Conservation (phyloP, 768 basidiomycete genomes). For the Leccinellum luteum region DNA sequence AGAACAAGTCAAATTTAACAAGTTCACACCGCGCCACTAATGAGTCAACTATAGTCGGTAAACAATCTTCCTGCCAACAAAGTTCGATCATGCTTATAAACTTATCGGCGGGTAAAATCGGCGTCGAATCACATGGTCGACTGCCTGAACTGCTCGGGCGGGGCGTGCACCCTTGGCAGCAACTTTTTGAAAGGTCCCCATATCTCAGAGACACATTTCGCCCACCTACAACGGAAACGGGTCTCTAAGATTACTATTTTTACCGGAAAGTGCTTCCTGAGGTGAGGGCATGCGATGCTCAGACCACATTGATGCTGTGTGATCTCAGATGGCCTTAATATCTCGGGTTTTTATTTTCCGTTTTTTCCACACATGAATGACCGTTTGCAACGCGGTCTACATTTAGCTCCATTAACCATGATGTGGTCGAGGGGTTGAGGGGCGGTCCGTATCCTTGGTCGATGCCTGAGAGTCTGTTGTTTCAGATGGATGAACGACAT, state of each 20-base stretch:
- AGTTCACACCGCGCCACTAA: no score
- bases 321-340: not conserved
- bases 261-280: no score
- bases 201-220: no score
- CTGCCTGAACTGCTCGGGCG: not conserved
- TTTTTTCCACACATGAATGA: not conserved
- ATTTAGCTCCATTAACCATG: not conserved
- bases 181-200: no score
- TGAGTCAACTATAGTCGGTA: not conserved
- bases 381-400: not conserved
- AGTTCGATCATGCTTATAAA: not conserved
- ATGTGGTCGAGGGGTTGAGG: not conserved
- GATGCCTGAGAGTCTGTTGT: constrained; percentile 8
- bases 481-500: not conserved
- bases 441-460: not conserved
- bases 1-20: not conserved
- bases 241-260: no score
- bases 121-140: not conserved
- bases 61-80: not conserved
- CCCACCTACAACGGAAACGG: no score
- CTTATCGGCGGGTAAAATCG: constrained; percentile 7
- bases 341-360: not conserved
- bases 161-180: no score
- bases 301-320: not conserved
- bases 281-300: no score